Percentiles rank a stretch among this genome's conserved stretches.
These are phyloP conservation scores for Stachybotrys echinatus DNA, from an alignment of 2,329 filamentous ascomycete genomes.

Conservation along the genomic window DNA sequence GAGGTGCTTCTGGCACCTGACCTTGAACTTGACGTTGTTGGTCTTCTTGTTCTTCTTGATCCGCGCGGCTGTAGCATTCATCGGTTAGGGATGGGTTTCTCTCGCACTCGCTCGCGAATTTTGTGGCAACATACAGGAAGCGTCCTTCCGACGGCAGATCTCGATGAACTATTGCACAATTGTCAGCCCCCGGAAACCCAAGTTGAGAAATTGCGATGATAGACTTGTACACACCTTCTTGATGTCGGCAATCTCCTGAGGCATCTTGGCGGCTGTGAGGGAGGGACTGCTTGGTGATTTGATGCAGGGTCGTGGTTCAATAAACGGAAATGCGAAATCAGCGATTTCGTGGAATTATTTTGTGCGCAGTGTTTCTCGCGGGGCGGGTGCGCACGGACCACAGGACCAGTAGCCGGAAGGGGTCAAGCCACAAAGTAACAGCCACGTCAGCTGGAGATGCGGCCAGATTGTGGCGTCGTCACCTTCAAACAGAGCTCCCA, in stretches of 20 bases:
- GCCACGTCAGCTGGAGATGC: constrained; percentile 1
- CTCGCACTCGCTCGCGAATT: constrained; percentile 1
- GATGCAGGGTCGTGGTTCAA: not conserved
- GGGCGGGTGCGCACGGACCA: constrained; percentile 16
- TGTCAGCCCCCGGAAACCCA: not conserved
- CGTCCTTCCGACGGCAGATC: constrained; percentile 99
- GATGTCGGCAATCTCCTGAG: constrained; percentile 96
- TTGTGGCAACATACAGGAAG: constrained; percentile 74
- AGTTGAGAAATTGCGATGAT: not conserved
- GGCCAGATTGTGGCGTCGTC: constrained; percentile 3
- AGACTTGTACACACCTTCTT: constrained; percentile 57
- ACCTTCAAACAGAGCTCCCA: not conserved
- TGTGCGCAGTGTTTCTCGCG: constrained; percentile 16
- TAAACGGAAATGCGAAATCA: not conserved
- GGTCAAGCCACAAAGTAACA: constrained; percentile 5
- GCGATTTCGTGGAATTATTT: constrained; percentile 14
- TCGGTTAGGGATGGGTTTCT: constrained; percentile 21
- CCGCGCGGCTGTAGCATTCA: constrained; percentile 61
- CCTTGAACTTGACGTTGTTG: constrained; percentile 99
- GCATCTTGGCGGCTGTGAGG: constrained; percentile 71
- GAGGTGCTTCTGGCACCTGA: constrained; percentile 92
- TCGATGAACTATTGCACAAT: constrained; percentile 79
- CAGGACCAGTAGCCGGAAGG: not conserved
- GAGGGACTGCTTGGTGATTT: not conserved
- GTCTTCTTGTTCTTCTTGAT: constrained; percentile 94